phyloP scores from a whole-genome alignment of 345 rosid genomes.

The Eucalyptus pumila region DNA sequence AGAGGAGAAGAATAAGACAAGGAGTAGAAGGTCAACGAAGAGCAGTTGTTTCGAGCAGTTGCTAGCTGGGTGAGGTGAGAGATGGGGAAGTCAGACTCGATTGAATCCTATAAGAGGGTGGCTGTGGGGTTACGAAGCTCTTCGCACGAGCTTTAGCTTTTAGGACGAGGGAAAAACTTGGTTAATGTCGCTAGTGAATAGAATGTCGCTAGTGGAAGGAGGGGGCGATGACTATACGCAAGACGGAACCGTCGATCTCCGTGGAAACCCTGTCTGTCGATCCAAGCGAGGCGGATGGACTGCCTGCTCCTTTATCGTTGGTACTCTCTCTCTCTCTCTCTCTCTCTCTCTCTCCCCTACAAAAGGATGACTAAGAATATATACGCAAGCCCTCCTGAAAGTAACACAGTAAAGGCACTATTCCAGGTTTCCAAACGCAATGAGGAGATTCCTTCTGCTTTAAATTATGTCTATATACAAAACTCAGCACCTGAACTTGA shows the following conservation, averaged over 20 bases:
- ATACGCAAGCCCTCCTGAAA: neutral
- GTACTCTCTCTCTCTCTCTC: neutral
- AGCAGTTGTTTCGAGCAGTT: neutral
- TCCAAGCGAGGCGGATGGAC: neutral
- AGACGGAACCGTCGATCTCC: neutral
- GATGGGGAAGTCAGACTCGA: neutral
- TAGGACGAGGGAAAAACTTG: neutral
- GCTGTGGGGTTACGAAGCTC: neutral
- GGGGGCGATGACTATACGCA: neutral
- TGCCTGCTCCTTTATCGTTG: neutral
- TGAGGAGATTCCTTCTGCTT: neutral
- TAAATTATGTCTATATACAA: neutral
- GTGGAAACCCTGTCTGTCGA: neutral
- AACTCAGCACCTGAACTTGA: neutral
- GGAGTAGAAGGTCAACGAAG: neutral
- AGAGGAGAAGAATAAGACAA: neutral
- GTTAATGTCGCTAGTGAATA: no score
- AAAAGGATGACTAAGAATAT: neutral
- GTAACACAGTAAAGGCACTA: neutral
- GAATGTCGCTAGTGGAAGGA: neutral
- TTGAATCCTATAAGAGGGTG: neutral
- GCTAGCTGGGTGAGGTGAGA: neutral
- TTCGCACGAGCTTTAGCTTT: neutral
- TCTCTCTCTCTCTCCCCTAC: neutral
- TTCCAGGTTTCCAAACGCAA: neutral